Percentiles rank a stretch among this genome's conserved stretches.
Conservation (phyloP, 2,329 filamentous ascomycete species). For the Aspergillus aculeatinus region DNA sequence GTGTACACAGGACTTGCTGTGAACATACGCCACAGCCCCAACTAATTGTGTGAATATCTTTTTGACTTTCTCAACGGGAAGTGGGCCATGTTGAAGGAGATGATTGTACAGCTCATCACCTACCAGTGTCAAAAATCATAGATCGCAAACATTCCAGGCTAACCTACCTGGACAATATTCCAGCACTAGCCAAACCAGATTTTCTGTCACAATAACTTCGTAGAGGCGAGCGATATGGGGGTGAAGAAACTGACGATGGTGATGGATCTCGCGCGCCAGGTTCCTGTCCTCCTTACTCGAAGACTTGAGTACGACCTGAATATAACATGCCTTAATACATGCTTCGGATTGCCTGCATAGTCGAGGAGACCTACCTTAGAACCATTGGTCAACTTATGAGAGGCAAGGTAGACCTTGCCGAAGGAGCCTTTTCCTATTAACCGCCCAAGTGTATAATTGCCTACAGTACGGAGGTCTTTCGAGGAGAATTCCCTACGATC, state of each 20-base stretch:
- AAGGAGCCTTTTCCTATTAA: conserved; percentile 98
- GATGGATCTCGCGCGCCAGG: conserved; percentile 94
- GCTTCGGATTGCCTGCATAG: background rate
- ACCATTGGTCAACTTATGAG: conserved; percentile 96
- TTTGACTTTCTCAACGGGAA: conserved; percentile 83
- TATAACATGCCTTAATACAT: background rate
- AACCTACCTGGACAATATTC: conserved; percentile 88
- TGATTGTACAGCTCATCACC: conserved; percentile 98
- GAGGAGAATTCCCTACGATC: conserved; percentile 80
- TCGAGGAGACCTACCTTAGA: conserved; percentile 68
- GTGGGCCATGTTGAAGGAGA: conserved; percentile 79
- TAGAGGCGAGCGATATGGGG: conserved; percentile 95
- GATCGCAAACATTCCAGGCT: background rate
- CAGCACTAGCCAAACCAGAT: conserved; percentile 89
- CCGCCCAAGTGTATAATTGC: conserved; percentile 88
- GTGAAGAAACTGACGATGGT: conserved; percentile 96
- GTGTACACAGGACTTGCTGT: conserved; percentile 92
- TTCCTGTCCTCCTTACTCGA: conserved; percentile 95
- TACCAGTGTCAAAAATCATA: conserved; percentile 35
- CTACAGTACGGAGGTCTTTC: conserved; percentile 85
- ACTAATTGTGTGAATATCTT: conserved; percentile 95
- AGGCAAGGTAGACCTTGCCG: conserved; percentile 94
- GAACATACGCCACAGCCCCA: conserved; percentile 91
- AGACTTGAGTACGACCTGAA: conserved; percentile 93
- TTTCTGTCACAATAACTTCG: conserved; percentile 97